Percentiles rank a stretch among this genome's conserved stretches.
These are phyloP conservation scores for Aspergillus sp. DNA, from an alignment of 2,329 filamentous ascomycete genomes.

Conservation along the genomic window DNA sequence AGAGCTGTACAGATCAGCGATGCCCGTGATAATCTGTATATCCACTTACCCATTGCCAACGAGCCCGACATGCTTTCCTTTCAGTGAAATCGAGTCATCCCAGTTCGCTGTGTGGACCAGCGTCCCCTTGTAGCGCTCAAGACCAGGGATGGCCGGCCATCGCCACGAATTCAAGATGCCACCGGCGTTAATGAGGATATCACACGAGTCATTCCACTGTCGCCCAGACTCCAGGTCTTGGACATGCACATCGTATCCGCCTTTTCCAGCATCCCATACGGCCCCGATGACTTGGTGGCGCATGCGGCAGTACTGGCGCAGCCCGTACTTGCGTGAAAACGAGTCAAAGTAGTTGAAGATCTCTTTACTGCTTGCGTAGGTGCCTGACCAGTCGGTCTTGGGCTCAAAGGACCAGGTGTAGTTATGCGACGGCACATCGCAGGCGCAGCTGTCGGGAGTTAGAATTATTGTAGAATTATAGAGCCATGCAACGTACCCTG, in stretches of 20 bases:
- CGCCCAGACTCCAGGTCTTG: neutral
- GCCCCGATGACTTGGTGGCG: conserved; percentile 3
- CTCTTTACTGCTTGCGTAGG: conserved; percentile 1
- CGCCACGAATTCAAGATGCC: conserved; percentile 15
- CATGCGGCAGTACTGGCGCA: conserved; percentile 1
- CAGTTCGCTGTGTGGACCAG: conserved; percentile 28
- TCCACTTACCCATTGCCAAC: conserved; percentile 27
- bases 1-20: conserved; percentile 4
- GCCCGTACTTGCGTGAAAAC: neutral
- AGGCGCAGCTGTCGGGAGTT: neutral
- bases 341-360: conserved; percentile 6
- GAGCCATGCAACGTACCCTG: neutral
- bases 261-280: neutral
- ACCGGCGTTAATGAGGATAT: conserved; percentile 8
- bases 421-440: conserved; percentile 10
- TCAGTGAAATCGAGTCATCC: conserved; percentile 23
- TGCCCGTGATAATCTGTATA: neutral
- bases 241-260: conserved; percentile 1
- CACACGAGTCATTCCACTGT: neutral
- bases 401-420: conserved; percentile 10
- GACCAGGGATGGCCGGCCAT: conserved; percentile 31
- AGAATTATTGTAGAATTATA: too few species aligned
- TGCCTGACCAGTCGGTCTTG: conserved; percentile 6
- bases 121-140: conserved; percentile 25
- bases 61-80: conserved; percentile 27